These are phyloP conservation scores for Chloris gayana DNA, from an alignment of 176 grass and related monocot genomes.

Conservation along the genomic window DNA sequence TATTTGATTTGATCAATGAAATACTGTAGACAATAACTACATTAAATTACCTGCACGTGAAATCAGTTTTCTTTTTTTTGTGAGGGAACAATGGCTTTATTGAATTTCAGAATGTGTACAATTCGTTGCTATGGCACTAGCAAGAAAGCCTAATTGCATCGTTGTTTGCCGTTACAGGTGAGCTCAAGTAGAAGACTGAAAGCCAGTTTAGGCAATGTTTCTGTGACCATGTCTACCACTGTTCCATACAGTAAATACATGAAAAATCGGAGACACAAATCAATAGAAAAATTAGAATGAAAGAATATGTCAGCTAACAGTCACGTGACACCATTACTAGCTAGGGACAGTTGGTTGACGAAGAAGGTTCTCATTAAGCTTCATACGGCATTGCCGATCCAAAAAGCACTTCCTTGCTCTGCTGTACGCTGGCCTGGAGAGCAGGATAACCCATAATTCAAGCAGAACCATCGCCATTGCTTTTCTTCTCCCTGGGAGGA, in stretches of 20 bases:
- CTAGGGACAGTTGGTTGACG: background rate
- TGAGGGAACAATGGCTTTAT: no score
- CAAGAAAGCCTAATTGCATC: no score
- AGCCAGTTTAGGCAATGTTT: no score
- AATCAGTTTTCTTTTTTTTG: no score
- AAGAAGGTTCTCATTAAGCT: background rate
- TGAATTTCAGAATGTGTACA: no score
- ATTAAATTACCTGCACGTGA: no score
- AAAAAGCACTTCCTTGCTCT: background rate
- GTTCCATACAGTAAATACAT: conserved; percentile 32
- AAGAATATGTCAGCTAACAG: conserved; percentile 43
- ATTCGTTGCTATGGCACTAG: no score
- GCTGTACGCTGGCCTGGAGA: background rate
- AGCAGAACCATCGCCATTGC: conserved; percentile 33
- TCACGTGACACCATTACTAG: conserved; percentile 21
- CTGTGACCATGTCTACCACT: background rate
- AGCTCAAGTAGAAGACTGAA: background rate
- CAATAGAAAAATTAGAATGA: conserved; percentile 29
- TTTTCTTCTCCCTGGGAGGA: conserved; percentile 56
- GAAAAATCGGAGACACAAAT: conserved; percentile 8
- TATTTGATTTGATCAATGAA: no score
- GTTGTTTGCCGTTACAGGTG: background rate
- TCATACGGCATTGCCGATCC: background rate
- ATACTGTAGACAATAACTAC: no score
- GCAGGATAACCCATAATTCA: conserved; percentile 30